Base-by-base conservation (phyloP, 1,284 basidiomycete species). In the Ustilago curta region DNA sequence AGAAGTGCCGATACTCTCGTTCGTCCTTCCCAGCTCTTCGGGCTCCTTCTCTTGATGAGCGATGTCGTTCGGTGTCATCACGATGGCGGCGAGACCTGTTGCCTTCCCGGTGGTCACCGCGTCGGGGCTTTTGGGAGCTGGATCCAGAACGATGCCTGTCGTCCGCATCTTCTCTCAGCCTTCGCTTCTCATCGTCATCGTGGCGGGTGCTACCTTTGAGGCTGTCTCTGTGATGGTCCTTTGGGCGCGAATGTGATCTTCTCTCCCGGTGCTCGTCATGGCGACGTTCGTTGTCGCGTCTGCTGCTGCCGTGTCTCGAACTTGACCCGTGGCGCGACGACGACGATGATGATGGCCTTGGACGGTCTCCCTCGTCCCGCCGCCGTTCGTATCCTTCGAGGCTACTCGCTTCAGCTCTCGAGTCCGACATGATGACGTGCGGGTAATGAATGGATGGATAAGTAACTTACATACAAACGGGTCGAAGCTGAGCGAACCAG, bases 221-320 rank as follows among this genome's bases (percentile, higher is more conserved):
- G 7, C 35, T 27, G 45, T 50, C 58, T 25, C 51, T 39, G 37
- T 62, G 44, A 3, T 42, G 29, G 7, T 48, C 40, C 0, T 59
- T 55, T 16, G 55, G 39, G 25, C 59, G 59, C 8, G 59, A 62
- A 29, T 59, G 55, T 8, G 51, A 62, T 8, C 51, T 27, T 8
- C 35, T 48, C 32, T 62, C 51, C 14, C 56, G 55, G 25, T 39
- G 59, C 19, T 54, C 55, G 16, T 55, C 55, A 29, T 43, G 2
- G 6, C 39, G 56, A n/a, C 29, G 48, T 3, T 43, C 37, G 27
- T 37, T 48, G 25, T 57, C 48, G 40, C 43, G 54, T 27, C 50
- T 31, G 37, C 50, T 58, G 29, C 35, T 58, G 29, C 35, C 37
- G 19, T 50, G 49, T 53, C 48, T 56, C 3, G 64, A 52, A 44